Conservation (phyloP, 1,284 basidiomycete genomes). For the Athelia psychrophila region DNA sequence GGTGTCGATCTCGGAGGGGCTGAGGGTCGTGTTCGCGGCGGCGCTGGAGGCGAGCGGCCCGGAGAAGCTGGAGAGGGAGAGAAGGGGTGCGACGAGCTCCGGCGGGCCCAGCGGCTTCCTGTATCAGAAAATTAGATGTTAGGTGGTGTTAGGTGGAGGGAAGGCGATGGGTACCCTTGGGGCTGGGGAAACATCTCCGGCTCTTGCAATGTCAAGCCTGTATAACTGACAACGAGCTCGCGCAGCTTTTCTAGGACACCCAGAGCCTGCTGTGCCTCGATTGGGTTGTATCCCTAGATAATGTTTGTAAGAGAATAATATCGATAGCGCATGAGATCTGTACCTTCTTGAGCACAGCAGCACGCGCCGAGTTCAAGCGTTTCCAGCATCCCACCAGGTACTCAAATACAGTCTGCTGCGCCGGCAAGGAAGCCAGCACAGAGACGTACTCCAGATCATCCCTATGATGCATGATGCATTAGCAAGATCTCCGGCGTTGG, state of each 20-base stretch:
- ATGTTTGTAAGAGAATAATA: constrained; percentile 29
- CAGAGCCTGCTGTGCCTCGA: constrained; percentile 62
- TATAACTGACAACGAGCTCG: constrained; percentile 85
- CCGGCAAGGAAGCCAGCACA: constrained; percentile 77
- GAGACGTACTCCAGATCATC: constrained; percentile 82
- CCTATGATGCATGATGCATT: constrained; percentile 39
- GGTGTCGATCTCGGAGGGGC: constrained; percentile 59
- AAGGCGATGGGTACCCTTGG: constrained; percentile 46
- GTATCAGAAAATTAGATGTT: constrained; percentile 6
- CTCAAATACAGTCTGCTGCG: constrained; percentile 83
- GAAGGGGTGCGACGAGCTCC: constrained; percentile 75
- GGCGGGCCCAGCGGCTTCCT: constrained; percentile 70
- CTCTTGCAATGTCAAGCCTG: constrained; percentile 87
- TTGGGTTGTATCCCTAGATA: constrained; percentile 65
- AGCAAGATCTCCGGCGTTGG: background rate
- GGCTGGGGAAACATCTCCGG: constrained; percentile 95
- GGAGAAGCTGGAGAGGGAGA: constrained; percentile 66
- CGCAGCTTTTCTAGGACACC: constrained; percentile 70
- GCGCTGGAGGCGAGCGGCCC: constrained; percentile 56
- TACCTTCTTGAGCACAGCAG: constrained; percentile 62
- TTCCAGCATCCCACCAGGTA: constrained; percentile 94
- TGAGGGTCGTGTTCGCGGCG: constrained; percentile 36
- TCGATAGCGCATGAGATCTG: background rate
- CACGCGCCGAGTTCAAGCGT: constrained; percentile 60
- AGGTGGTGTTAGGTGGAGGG: constrained; percentile 8